phyloP scores from a whole-genome alignment of 2,329 filamentous ascomycete species.

The Zarea fungicola region DNA sequence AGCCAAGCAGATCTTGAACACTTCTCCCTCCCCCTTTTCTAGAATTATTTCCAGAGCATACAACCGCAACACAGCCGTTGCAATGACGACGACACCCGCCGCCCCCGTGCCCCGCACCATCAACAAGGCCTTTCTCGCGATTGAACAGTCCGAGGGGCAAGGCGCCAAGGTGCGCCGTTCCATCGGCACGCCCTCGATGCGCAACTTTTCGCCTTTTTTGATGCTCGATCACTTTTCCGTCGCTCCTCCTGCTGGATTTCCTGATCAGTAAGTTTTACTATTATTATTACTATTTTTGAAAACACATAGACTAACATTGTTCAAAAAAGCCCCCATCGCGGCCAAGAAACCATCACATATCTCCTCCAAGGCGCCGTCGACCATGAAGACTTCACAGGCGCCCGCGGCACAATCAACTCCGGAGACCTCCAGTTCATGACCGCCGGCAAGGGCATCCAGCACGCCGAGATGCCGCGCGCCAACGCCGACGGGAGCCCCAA shows the following conservation, averaged over 20 bases:
- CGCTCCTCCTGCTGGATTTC: constrained; percentile 77
- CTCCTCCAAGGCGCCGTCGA: constrained; percentile 80
- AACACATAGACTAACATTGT: neutral
- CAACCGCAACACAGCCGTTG: neutral
- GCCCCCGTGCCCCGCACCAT: constrained; percentile 39
- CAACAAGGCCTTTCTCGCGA: constrained; percentile 74
- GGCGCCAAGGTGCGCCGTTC: constrained; percentile 83
- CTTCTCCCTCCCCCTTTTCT: neutral
- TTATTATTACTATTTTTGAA: neutral
- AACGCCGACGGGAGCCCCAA: constrained; percentile 72
- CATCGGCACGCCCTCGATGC: constrained; percentile 76
- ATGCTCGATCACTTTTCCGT: constrained; percentile 94
- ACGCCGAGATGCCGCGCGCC: constrained; percentile 88
- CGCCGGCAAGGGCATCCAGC: constrained; percentile 83
- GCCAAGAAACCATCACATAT: constrained; percentile 87
- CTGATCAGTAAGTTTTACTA: constrained; percentile 64
- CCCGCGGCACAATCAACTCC: constrained; percentile 73
- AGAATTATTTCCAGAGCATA: neutral
- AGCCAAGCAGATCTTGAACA: neutral
- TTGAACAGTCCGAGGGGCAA: constrained; percentile 82
- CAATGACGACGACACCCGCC: neutral
- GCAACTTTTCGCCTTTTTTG: constrained; percentile 86
- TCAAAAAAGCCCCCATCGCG: constrained; percentile 51
- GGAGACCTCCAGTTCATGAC: constrained; percentile 99
- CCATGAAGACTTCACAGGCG: constrained; percentile 87